A percentile compares a stretch with the other conserved stretches of the same genome.
Conservation (phyloP, 257 asterid species). For the Penstemon davidsonii region DNA sequence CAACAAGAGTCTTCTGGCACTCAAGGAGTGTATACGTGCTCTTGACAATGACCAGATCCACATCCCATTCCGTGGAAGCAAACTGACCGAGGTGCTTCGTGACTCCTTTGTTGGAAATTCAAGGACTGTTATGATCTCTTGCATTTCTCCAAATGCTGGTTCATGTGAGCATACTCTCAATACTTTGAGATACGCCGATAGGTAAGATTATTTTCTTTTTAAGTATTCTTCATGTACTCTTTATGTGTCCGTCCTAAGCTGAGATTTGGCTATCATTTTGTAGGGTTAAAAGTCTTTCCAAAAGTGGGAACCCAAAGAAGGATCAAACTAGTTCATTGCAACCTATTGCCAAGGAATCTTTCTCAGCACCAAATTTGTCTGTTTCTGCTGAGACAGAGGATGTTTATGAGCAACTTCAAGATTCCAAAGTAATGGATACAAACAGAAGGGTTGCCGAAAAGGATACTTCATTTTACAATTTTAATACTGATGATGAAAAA, state of each 20-base stretch:
- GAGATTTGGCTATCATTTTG: slow-evolving; percentile 25
- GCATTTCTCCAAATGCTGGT: slow-evolving; percentile 95
- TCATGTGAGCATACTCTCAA: slow-evolving; percentile 98
- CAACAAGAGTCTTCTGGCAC: slow-evolving; percentile 91
- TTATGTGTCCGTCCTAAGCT: slow-evolving; percentile 25
- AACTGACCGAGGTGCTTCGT: slow-evolving; percentile 95
- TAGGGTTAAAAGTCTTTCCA: slow-evolving; percentile 96
- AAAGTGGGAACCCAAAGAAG: slow-evolving; percentile 74
- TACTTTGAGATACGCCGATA: slow-evolving; percentile 93
- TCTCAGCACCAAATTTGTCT: slow-evolving; percentile 53
- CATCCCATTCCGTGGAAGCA: slow-evolving; percentile 98
- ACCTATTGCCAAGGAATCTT: slow-evolving; percentile 56
- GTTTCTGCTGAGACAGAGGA: slow-evolving; percentile 58
- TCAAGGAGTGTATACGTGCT: slow-evolving; percentile 96
- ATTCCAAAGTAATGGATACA: slow-evolving; percentile 53
- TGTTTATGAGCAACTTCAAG: slow-evolving; percentile 54
- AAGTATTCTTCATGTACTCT: slow-evolving; percentile 5
- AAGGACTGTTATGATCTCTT: slow-evolving; percentile 94
- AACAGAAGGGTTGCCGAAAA: slow-evolving; percentile 55
- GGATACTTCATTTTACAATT: slow-evolving; percentile 53
- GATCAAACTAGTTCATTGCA: slow-evolving; percentile 64
- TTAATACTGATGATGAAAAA: slow-evolving; percentile 49
- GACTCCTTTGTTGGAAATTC: slow-evolving; percentile 98
- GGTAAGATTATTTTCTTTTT: slow-evolving; percentile 41
- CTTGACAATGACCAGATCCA: slow-evolving; percentile 97